Conservation (phyloP, 2,329 filamentous ascomycete species). For the Cercospora zeae-maydis region DNA sequence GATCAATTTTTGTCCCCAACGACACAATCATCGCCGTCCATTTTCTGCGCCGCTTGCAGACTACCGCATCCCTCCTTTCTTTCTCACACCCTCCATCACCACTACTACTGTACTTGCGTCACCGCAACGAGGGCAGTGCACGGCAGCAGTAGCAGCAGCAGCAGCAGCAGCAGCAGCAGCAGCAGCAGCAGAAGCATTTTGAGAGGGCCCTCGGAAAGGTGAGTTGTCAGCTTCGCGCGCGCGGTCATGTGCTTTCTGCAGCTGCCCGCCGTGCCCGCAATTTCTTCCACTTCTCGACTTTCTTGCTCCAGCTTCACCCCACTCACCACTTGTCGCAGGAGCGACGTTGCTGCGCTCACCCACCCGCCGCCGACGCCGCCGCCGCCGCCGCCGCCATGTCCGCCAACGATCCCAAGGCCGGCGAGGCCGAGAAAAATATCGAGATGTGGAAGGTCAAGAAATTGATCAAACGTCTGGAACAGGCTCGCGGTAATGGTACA, state of each 20-base stretch:
- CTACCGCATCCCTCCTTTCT: not conserved
- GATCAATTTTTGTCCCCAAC: not conserved
- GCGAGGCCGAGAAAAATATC: constrained; percentile 97
- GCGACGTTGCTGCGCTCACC: constrained; percentile 2
- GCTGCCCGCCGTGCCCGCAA: not conserved
- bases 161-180: too few species aligned
- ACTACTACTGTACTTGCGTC: too few species aligned
- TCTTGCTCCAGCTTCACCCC: constrained; percentile 1
- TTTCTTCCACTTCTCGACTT: not conserved
- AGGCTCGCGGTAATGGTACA: constrained; percentile 95
- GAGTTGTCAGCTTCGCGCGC: not conserved
- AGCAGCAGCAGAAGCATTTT: not conserved
- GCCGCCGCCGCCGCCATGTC: constrained; percentile 64
- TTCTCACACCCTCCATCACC: not conserved
- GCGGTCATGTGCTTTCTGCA: not conserved
- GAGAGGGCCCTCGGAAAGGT: not conserved
- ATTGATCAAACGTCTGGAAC: constrained; percentile 96
- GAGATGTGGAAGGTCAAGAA: constrained; percentile 99
- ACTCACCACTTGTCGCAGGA: not conserved
- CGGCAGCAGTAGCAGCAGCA: too few species aligned
- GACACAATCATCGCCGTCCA: not conserved
- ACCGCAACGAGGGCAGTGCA: not conserved
- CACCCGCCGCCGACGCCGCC: not conserved
- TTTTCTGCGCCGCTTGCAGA: not conserved
- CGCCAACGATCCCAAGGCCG: constrained; percentile 69